A percentile compares a stretch with the other conserved stretches of the same genome.
These are phyloP conservation scores for Fusarium newnesense DNA, from an alignment of 2,329 filamentous ascomycete genomes.

Conservation along the genomic window DNA sequence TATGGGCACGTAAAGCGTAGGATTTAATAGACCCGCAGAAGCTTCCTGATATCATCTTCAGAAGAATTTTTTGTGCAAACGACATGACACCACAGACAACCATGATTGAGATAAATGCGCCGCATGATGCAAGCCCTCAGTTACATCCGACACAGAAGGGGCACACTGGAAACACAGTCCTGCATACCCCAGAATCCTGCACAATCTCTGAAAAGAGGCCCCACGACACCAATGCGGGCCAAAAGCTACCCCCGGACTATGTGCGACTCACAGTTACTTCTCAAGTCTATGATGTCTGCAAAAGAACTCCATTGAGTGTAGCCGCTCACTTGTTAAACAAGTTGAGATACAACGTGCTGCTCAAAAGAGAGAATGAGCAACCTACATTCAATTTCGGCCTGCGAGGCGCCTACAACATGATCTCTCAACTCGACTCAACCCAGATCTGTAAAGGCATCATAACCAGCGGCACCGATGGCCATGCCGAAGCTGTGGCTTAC, in stretches of 20 bases:
- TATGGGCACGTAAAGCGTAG: background rate
- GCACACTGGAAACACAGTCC: background rate
- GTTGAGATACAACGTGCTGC: no score
- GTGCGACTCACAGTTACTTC: no score
- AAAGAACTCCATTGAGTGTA: no score
- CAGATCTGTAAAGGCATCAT: background rate
- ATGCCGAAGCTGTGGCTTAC: background rate
- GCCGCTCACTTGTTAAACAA: no score
- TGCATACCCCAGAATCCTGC: background rate
- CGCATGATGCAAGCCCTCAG: no score
- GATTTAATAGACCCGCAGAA: background rate
- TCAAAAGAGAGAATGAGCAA: no score
- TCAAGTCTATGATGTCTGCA: no score
- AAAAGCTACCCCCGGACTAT: no score
- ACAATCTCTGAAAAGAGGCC: no score
- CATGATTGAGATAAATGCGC: background rate
- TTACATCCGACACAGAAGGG: background rate
- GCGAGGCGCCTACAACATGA: background rate
- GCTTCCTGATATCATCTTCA: no score
- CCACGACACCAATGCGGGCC: no score
- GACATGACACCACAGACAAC: background rate
- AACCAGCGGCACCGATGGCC: background rate
- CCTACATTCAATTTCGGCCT: background rate
- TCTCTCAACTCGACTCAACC: background rate
- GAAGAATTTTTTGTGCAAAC: background rate